These are phyloP conservation scores for Cryptococcus neoformans DNA, from an alignment of 1,284 basidiomycete species.

Conservation along the genomic window DNA sequence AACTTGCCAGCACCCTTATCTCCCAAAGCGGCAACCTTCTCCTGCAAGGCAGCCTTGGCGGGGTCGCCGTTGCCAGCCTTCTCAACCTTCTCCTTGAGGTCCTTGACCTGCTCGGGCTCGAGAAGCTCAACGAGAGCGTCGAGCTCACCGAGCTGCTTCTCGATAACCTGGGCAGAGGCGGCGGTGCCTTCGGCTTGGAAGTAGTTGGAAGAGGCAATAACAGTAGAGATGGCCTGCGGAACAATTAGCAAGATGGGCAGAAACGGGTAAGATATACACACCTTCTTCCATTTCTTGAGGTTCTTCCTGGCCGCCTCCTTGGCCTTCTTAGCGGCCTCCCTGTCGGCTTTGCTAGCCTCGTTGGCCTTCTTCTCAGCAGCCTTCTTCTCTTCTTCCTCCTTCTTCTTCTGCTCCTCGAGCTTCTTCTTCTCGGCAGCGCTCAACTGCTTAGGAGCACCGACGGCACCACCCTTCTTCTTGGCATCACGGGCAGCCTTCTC, in stretches of 20 bases:
- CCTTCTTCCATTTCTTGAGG: conserved; percentile 57
- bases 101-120: conserved; percentile 55
- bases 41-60: conserved; percentile 45
- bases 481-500: conserved; percentile 94
- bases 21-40: conserved; percentile 33
- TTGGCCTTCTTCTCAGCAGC: conserved; percentile 60
- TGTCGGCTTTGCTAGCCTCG: conserved; percentile 57
- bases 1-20: conserved; percentile 49
- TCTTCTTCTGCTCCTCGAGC: conserved; percentile 68
- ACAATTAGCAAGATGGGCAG: neutral
- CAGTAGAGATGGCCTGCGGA: conserved; percentile 44
- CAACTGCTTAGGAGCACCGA: conserved; percentile 55
- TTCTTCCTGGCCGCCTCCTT: conserved; percentile 60
- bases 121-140: conserved; percentile 54
- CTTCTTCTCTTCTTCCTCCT: conserved; percentile 76
- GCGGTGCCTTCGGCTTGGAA: conserved; percentile 53
- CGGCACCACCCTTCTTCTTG: conserved; percentile 67
- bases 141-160: conserved; percentile 57
- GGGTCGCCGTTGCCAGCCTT: conserved; percentile 50
- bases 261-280: conserved; percentile 15
- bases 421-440: conserved; percentile 69
- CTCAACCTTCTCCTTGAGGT: conserved; percentile 55
- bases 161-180: conserved; percentile 52
- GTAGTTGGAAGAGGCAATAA: conserved; percentile 58
- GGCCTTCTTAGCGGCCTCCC: conserved; percentile 90